A percentile compares a stretch with the other conserved stretches of the same genome.
These are phyloP conservation scores for Phytophthora sp. DNA, from an alignment of 352 stramenopile genomes.

Conservation along the genomic window DNA sequence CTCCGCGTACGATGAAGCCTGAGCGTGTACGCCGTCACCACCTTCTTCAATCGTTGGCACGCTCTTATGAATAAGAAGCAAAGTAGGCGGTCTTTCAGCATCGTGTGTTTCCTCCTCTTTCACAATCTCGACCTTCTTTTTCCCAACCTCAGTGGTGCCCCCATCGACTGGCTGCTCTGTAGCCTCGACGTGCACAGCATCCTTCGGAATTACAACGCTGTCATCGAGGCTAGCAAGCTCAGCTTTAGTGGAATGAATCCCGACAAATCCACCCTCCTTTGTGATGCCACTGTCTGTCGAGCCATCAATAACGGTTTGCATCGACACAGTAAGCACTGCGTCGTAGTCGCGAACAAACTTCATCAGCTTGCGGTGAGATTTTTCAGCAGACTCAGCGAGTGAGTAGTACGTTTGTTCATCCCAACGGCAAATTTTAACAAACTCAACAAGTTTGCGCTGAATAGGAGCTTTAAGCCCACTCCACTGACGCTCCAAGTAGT, in stretches of 20 bases:
- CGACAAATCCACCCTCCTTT: constrained; percentile 82
- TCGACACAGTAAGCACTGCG: constrained; percentile 75
- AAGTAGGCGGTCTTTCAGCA: constrained; percentile 20
- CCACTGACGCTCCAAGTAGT: constrained; percentile 83
- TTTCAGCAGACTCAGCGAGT: constrained; percentile 96
- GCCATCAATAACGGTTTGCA: constrained; percentile 89
- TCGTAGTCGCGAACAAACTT: constrained; percentile 96
- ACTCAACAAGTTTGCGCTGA: constrained; percentile 97
- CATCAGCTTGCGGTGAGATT: constrained; percentile 98
- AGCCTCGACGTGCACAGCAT: constrained; percentile 32
- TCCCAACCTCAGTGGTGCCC: constrained; percentile 5
- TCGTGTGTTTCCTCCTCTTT: constrained; percentile 12
- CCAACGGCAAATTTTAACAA: constrained; percentile 98
- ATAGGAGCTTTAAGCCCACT: constrained; percentile 92
- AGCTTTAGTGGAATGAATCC: constrained; percentile 67
- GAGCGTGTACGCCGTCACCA: constrained; percentile 3
- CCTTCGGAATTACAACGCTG: constrained; percentile 44
- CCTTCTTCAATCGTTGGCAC: neutral
- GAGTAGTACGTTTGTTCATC: constrained; percentile 99
- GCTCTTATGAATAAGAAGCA: constrained; percentile 30
- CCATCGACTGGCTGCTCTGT: constrained; percentile 10
- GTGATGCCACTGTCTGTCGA: constrained; percentile 86
- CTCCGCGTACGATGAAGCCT: constrained; percentile 38
- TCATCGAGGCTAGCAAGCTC: constrained; percentile 67
- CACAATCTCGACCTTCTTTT: constrained; percentile 11